phyloP scores from a whole-genome alignment of 441 rosid genomes.

The Kokia cookei region DNA sequence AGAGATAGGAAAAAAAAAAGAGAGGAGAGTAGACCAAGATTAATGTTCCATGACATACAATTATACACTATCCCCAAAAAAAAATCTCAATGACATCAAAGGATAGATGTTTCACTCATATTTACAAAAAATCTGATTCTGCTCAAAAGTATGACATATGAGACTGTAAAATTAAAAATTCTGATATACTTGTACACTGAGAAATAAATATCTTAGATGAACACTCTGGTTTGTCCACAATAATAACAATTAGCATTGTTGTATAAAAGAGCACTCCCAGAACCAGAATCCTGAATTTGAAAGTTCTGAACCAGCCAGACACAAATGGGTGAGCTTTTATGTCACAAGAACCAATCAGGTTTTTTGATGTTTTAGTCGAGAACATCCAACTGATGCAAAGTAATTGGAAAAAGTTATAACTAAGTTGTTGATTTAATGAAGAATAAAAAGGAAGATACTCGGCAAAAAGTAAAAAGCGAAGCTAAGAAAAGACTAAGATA shows the following conservation, averaged over 20 bases:
- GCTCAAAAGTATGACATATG: neutral
- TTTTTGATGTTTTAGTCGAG: neutral
- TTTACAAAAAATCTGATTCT: neutral
- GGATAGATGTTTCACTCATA: neutral
- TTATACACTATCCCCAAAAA: neutral
- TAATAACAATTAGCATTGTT: neutral
- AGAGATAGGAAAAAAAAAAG: too few relatives aligned
- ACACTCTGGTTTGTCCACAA: neutral
- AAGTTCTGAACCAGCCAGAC: neutral
- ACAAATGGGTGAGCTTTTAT: neutral
- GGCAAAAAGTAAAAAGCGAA: neutral
- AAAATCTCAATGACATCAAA: neutral
- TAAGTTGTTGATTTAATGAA: neutral
- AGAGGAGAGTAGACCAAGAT: too few relatives aligned
- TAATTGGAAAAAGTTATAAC: neutral
- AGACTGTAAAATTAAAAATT: neutral
- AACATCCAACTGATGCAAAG: neutral
- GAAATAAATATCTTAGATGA: neutral
- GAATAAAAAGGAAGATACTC: neutral
- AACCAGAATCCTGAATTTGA: neutral
- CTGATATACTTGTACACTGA: neutral
- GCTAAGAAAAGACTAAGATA: neutral
- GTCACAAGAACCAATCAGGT: neutral
- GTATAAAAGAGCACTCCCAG: neutral
- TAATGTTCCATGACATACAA: too few relatives aligned